phyloP scores from a whole-genome alignment of 2,329 filamentous ascomycete genomes.

The Monosporascus sp. region DNA sequence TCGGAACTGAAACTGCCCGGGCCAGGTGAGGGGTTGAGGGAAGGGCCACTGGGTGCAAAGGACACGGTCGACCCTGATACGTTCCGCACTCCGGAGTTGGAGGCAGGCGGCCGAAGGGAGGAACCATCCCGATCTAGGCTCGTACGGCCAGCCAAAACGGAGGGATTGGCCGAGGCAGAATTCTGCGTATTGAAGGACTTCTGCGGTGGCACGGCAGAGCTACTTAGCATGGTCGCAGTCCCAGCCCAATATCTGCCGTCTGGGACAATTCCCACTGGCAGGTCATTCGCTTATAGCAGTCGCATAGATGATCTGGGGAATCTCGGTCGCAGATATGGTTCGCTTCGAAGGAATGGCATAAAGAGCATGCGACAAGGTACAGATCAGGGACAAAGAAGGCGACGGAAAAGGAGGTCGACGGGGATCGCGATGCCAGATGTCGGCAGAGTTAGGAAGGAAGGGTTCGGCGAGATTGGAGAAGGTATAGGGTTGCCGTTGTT shows the following conservation, averaged over 20 bases:
- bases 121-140: slow-evolving; percentile 53
- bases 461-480: slow-evolving; percentile 14
- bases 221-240: slow-evolving; percentile 43
- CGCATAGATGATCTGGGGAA: slow-evolving; percentile 6
- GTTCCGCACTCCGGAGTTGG: slow-evolving; percentile 43
- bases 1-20: slow-evolving; percentile 90
- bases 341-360: neutral
- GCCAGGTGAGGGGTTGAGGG: slow-evolving; percentile 64
- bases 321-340: neutral
- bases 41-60: slow-evolving; percentile 62
- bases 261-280: slow-evolving; percentile 7
- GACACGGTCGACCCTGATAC: slow-evolving; percentile 52
- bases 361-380: neutral
- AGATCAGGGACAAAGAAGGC: too few relatives aligned
- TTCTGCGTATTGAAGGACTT: slow-evolving; percentile 45
- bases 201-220: slow-evolving; percentile 50
- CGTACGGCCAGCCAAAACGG: slow-evolving; percentile 32
- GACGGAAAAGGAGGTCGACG: too few relatives aligned
- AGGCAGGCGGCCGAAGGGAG: slow-evolving; percentile 41
- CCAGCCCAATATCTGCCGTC: neutral
- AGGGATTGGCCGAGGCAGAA: slow-evolving; percentile 31
- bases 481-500: neutral
- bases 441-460: neutral
- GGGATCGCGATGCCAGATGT: neutral
- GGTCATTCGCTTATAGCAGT: slow-evolving; percentile 8